These are phyloP conservation scores for Aureobasidium sp. DNA, from an alignment of 2,329 filamentous ascomycete genomes.

Conservation along the genomic window DNA sequence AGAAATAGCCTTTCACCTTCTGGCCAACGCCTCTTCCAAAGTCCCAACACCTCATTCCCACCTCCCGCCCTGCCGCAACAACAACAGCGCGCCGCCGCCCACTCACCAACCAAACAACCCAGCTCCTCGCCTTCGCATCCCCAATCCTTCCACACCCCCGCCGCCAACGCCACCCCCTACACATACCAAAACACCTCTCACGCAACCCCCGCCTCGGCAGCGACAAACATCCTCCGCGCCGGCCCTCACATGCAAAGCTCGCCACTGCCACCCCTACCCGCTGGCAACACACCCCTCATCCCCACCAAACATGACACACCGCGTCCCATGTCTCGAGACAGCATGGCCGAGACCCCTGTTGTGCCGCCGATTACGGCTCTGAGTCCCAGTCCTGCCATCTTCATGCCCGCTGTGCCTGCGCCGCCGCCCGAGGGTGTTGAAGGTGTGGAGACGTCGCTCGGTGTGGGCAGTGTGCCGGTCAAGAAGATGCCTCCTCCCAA, in stretches of 20 bases:
- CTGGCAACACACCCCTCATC: slow-evolving; percentile 6
- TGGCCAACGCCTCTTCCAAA: slow-evolving; percentile 18
- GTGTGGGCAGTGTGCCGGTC: slow-evolving; percentile 21
- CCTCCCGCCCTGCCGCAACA: slow-evolving; percentile 17
- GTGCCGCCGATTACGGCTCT: slow-evolving; percentile 21
- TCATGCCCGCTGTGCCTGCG: neutral
- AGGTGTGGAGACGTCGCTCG: slow-evolving; percentile 18
- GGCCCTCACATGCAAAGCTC: slow-evolving; percentile 3
- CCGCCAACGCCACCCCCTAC: neutral
- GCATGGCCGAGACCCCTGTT: slow-evolving; percentile 18
- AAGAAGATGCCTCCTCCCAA: slow-evolving; percentile 21
- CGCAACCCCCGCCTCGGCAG: slow-evolving; percentile 14
- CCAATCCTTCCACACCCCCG: neutral
- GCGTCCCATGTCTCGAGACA: slow-evolving; percentile 10
- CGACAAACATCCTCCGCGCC: slow-evolving; percentile 9
- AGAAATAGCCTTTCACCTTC: slow-evolving; percentile 11
- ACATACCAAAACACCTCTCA: neutral
- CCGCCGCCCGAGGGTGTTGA: slow-evolving; percentile 11
- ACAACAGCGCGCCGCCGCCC: slow-evolving; percentile 15
- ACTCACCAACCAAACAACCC: slow-evolving; percentile 23
- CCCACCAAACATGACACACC: slow-evolving; percentile 14
- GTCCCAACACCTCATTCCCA: slow-evolving; percentile 23
- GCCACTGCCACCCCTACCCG: slow-evolving; percentile 4
- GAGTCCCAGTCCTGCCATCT: slow-evolving; percentile 18
- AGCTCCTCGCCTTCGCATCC: slow-evolving; percentile 20